phyloP scores from a whole-genome alignment of 139 green algal species.

The Coelastrella sp. region DNA sequence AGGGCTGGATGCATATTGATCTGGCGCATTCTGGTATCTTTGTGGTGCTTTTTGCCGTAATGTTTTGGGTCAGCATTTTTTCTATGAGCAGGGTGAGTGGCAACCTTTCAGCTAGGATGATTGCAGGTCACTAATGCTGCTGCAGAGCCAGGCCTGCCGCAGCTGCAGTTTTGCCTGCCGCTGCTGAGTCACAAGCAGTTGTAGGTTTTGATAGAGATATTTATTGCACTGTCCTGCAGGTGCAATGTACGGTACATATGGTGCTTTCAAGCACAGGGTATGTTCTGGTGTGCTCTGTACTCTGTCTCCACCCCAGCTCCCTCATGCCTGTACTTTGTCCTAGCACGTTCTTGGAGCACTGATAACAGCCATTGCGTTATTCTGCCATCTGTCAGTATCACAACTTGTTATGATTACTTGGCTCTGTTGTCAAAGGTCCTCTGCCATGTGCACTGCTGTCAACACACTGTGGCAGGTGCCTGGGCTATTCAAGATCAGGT shows the following conservation, averaged over 20 bases:
- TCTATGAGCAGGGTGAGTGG: too few species aligned
- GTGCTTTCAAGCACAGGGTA: slow-evolving; percentile 47
- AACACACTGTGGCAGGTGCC: slow-evolving; percentile 7
- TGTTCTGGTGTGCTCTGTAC: not conserved
- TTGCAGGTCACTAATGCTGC: too few species aligned
- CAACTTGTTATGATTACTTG: not conserved
- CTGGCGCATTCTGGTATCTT: not conserved
- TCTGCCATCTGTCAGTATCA: too few species aligned
- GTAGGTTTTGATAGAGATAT: too few species aligned
- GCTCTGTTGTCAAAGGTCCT: not conserved
- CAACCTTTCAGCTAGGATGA: too few species aligned
- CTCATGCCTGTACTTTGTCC: too few species aligned
- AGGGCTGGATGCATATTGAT: too few species aligned
- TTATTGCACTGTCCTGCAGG: not conserved
- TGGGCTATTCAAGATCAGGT: slow-evolving; percentile 51
- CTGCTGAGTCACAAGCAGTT: not conserved
- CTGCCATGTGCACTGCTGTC: not conserved
- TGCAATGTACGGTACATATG: slow-evolving; percentile 53
- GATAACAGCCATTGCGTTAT: not conserved
- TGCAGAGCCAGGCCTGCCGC: too few species aligned
- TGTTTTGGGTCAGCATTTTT: not conserved
- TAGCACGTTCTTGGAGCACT: not conserved
- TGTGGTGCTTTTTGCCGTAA: not conserved
- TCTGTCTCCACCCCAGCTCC: too few species aligned
- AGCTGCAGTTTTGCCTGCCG: not conserved